A percentile compares a stretch with the other conserved stretches of the same genome.
Conservation (phyloP, 179 eudicot species). For the Dionaea muscipula region DNA sequence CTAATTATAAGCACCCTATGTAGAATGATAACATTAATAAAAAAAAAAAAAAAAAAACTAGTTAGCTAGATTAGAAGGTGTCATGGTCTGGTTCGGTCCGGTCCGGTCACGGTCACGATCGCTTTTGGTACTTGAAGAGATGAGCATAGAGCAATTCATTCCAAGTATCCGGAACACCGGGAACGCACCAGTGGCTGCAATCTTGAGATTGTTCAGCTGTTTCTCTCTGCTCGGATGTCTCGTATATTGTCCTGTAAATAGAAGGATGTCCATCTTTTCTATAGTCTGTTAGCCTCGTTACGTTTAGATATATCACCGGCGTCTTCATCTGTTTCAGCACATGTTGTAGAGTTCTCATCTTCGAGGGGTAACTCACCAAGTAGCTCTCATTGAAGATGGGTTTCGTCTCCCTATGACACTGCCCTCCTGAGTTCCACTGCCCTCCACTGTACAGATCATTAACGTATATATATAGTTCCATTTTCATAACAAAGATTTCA, state of each 20-base stretch:
- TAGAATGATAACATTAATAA: too few species aligned
- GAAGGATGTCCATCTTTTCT: conserved; percentile 93
- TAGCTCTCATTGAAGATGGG: conserved; percentile 53
- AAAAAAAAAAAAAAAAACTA: too few species aligned
- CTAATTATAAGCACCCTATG: too few species aligned
- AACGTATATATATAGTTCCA: not conserved
- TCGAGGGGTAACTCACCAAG: conserved; percentile 44
- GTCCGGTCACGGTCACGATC: conserved; percentile 9
- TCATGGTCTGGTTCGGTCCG: too few species aligned
- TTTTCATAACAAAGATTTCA: not conserved
- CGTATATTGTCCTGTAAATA: conserved; percentile 45
- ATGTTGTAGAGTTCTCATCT: conserved; percentile 43
- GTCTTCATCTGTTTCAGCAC: conserved; percentile 52
- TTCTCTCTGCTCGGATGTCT: conserved; percentile 24
- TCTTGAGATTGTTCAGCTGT: conserved; percentile 54
- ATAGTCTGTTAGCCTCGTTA: conserved; percentile 63
- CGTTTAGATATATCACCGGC: conserved; percentile 62
- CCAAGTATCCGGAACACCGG: conserved; percentile 92
- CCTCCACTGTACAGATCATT: conserved; percentile 61
- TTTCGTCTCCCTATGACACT: conserved; percentile 69
- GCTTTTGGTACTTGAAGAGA: conserved; percentile 29
- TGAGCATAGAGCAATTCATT: conserved; percentile 65
- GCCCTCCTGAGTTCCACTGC: conserved; percentile 89
- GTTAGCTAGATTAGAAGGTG: too few species aligned
- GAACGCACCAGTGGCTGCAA: conserved; percentile 98